Evolutionary conservation across 805 yeast genomes (phyloP), one percentile per base, ranked within the genome.

Genomic region (Saturnispora silvae): DNA sequence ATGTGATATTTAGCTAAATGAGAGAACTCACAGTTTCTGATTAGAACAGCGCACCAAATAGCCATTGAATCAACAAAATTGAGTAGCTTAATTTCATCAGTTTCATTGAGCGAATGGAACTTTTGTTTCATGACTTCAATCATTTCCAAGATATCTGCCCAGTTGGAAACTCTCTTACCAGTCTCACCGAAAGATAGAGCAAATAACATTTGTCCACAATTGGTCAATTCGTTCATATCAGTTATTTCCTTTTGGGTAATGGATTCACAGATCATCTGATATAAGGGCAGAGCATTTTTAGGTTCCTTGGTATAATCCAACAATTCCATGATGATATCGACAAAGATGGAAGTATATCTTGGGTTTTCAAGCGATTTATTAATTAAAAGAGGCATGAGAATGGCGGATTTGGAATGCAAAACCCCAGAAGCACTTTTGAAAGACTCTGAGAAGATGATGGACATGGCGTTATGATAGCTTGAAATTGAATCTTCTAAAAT

Each of bases 391-490:
- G 63, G 57, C 30, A 82, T 51, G 5, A 84, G 72, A 1, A 58
- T 37, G 1, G 64, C 53, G 0, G 86, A 63, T 51, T 75, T 83
- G 1, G 95, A 81, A 54, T 89, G 95, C 42, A 87, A 64, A 0
- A 81, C 67, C 4, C 73, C 80, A 11, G 70, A 70, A 0, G 94
- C 75, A 31, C 84, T 76, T 44, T 72, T 77, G 54, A 87, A 63
- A 0, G 96, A 63, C 51, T 84, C 94, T 3, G 85, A 64, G 51
- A 76, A 76, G 29, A 87, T 65, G 5, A 67, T 64, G 2, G 72
- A 65, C 30, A 83, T 53, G 0, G 94, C 67, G 11, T 61, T 73
- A 40, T 69, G 67, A 50, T 76, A 82, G 9, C 70, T 64, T 8
- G 56, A 57, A 32, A 65, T 63, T 10, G 47, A 29, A 9, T 40